These are phyloP conservation scores for Cyberlindnera mycetangii DNA, from an alignment of 805 yeast species.

Conservation along the genomic window DNA sequence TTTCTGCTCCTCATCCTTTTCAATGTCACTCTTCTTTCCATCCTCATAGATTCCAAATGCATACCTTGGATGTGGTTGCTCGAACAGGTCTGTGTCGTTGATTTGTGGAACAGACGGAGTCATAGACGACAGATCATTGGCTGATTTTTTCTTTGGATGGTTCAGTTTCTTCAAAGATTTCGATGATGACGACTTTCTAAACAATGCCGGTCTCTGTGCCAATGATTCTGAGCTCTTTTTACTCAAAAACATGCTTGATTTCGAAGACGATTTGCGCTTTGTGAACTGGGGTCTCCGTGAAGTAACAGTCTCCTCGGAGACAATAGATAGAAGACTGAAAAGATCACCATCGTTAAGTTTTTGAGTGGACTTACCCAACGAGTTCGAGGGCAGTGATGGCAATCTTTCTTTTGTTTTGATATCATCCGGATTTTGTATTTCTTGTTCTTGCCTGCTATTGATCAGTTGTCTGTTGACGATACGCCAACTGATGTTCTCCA, in stretches of 20 bases:
- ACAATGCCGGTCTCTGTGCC: conserved; percentile 18
- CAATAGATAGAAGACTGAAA: conserved; percentile 26
- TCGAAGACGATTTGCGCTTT: conserved; percentile 20
- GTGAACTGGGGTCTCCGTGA: conserved; percentile 21
- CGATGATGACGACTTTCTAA: conserved; percentile 28
- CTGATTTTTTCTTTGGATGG: conserved; percentile 17
- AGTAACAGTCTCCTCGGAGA: conserved; percentile 24
- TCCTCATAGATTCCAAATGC: conserved; percentile 27
- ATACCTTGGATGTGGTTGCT: conserved; percentile 30
- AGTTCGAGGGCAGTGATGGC: conserved; percentile 3
- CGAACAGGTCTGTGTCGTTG: conserved; percentile 26
- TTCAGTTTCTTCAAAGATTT: conserved; percentile 25
- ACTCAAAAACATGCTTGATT: conserved; percentile 16
- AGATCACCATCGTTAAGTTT: conserved; percentile 28
- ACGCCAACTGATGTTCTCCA: conserved; percentile 33
- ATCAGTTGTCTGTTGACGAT: conserved; percentile 30
- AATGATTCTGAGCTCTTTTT: conserved; percentile 19
- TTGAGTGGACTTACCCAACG: conserved; percentile 16
- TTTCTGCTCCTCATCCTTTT: background rate
- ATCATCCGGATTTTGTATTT: background rate
- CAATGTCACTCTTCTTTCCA: background rate
- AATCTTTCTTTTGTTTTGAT: background rate
- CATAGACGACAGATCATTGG: conserved; percentile 16
- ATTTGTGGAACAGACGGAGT: conserved; percentile 12
- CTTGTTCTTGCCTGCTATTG: conserved; percentile 11